Evolutionary conservation across 768 basidiomycete genomes (phyloP), one percentile per base, ranked within the genome.

Genomic region (Chalciporus piperatus): DNA sequence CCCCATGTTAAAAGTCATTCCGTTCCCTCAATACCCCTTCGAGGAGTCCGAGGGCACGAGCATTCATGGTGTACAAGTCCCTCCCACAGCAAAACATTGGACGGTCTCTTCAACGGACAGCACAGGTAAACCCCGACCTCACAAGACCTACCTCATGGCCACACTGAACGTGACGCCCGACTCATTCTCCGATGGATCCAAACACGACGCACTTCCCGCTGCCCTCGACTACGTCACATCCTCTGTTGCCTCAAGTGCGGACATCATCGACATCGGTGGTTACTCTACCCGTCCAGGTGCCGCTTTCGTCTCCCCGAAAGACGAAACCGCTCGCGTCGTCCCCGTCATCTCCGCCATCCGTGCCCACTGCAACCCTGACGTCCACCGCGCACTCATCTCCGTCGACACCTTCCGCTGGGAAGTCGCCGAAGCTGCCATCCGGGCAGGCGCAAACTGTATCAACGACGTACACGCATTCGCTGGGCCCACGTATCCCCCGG

Each of bases 141-240:
- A 55, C 22, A 78, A 75, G 59, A 87, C 90, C 1, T 78, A 81
- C 50, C 65, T 98, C 51, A 98, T 98, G 96, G 87, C 87, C 0
- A 97, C 91, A 1, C 78, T 99, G 50, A 98, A 98, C 64, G 79
- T 80, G 6, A 98, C 96, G 0, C 95, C 96, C 3, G 96, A 99
- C 70, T 97, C 95, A 0, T 98, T 98, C 71, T 98, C 95, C 0
- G 94, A 98, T 55, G 93, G 93, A 10, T 77, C 83, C 1, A 63
- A 69, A 17, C 75, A 87, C 65, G 74, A 78, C 54, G 76, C 76
- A 0, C 57, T 84, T 11, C 57, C 76, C 0, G 65, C 74, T 10
- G 89, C 87, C 0, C 60, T 92, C 14, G 59, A 63, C 3, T 88
- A 86, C 54, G 73, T 76, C 0, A 55, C 62, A 4, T 45, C 70